A percentile compares a stretch with the other conserved stretches of the same genome.
Conservation (phyloP, 768 basidiomycete genomes). For the Trametes villosa region DNA sequence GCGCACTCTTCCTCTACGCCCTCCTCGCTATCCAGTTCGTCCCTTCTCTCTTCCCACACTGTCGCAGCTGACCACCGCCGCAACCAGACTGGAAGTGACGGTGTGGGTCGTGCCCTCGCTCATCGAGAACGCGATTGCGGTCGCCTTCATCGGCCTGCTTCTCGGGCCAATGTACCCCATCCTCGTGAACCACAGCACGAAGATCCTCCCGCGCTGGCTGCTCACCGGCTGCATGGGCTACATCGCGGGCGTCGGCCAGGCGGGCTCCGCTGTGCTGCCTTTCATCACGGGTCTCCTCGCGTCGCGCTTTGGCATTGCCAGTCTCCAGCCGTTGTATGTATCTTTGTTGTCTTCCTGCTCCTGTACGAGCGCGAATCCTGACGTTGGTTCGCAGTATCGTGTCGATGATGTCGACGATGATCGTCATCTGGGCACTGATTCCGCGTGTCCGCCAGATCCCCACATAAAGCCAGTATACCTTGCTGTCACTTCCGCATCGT, state of each 20-base stretch:
- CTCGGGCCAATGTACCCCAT: conserved; percentile 59
- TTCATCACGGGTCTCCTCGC: conserved; percentile 76
- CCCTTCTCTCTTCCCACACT: conserved; percentile 14
- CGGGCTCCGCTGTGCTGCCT: conserved; percentile 72
- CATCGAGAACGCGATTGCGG: conserved; percentile 53
- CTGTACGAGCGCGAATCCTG: background rate
- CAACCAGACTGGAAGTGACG: conserved; percentile 32
- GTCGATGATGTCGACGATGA: conserved; percentile 63
- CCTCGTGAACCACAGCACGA: conserved; percentile 69
- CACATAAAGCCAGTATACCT: no score
- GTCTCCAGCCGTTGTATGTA: conserved; percentile 65
- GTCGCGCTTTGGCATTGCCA: conserved; percentile 60
- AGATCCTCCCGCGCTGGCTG: conserved; percentile 72
- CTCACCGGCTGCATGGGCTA: conserved; percentile 55
- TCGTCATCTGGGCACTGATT: conserved; percentile 57
- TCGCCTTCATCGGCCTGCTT: conserved; percentile 39
- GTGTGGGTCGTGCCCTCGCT: conserved; percentile 58
- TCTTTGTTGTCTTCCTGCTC: background rate
- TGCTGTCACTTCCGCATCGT: no score
- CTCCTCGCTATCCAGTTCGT: conserved; percentile 31
- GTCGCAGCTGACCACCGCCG: background rate
- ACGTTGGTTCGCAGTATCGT: conserved; percentile 46
- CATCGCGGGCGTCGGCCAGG: conserved; percentile 55
- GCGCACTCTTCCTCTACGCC: conserved; percentile 32
- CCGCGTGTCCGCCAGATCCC: conserved; percentile 36